Base-by-base conservation (phyloP, 2,329 filamentous ascomycete species). In the Hypomyces perniciosus region DNA sequence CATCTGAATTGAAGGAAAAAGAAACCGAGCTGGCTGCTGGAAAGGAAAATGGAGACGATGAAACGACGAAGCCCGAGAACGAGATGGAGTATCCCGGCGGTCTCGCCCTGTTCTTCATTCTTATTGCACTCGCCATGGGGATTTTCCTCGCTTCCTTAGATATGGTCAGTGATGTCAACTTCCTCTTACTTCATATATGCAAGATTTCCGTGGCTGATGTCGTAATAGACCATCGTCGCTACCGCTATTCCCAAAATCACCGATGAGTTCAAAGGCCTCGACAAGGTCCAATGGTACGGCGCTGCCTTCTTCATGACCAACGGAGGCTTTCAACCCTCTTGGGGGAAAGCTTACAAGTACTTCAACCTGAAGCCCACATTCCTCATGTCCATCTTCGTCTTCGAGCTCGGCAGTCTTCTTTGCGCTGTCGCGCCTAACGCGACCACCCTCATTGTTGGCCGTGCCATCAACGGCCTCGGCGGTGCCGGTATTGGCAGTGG, bases 241-340 rank as follows among this genome's bases (percentile, higher is more conserved):
- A 77, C 74, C 0, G 74, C 73, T 4, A 76, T 78, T 37, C 75
- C 75, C 1, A 71, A 71, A 38, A 77, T 78, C 53, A 77, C 75
- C 1, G 69, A 67, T 54, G 66, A 73, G 20, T 73, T 75, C 59
- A 62, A 71, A 30, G 64, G 69, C 34, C 65, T 78, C 5, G 62
- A 65, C 27, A 69, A 77, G 46, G 68, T 78, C 9, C 71, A 72
- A 8, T 81, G 79, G 78, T 81, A 81, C 56, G 75, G 75, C 4
- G 68, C 73, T 9, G 73, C 73, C 26, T 77, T 70, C 54, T 72
- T 76, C 51, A 60, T 75, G 46, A 71, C 69, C 5, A 55, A 69
- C 9, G 71, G 65, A 1, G 64, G 61, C 39, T 66, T 69, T 55
- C 68, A 72, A 56, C 62, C 67, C 3, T 59, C 62, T 35, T 72